These are phyloP conservation scores for Somion occarium DNA, from an alignment of 1,284 basidiomycete genomes.

Conservation along the genomic window DNA sequence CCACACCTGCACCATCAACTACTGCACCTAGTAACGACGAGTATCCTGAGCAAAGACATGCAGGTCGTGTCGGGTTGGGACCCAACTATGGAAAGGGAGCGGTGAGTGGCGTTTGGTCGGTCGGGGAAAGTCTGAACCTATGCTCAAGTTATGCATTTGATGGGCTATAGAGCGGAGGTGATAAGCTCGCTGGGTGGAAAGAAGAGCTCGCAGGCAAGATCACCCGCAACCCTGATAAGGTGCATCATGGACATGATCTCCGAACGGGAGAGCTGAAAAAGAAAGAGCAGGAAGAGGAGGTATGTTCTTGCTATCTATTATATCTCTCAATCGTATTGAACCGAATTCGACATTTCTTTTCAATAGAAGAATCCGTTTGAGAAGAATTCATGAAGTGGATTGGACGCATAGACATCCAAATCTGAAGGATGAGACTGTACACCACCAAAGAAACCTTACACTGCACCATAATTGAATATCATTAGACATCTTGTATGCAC, in stretches of 20 bases:
- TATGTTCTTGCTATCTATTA: constrained; percentile 7
- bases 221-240: constrained; percentile 38
- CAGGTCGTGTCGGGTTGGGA: constrained; percentile 37
- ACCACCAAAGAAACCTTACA: too few relatives aligned
- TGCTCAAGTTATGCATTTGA: too few relatives aligned
- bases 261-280: constrained; percentile 44
- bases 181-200: constrained; percentile 44
- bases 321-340: background rate
- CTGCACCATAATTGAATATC: too few relatives aligned
- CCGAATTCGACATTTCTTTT: too few relatives aligned
- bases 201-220: constrained; percentile 51
- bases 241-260: constrained; percentile 42
- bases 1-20: background rate
- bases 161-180: constrained; percentile 36
- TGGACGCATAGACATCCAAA: too few relatives aligned
- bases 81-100: constrained; percentile 32
- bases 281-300: constrained; percentile 35
- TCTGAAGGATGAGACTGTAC: too few relatives aligned
- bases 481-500: too few relatives aligned
- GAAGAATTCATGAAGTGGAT: too few relatives aligned
- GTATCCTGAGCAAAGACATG: constrained; percentile 35
- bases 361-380: too few relatives aligned
- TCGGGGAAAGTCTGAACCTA: too few relatives aligned
- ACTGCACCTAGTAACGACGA: background rate
- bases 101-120: constrained; percentile 21